Conservation (phyloP, 116 monocot genomes). For the Trichopus zeylanicus region DNA sequence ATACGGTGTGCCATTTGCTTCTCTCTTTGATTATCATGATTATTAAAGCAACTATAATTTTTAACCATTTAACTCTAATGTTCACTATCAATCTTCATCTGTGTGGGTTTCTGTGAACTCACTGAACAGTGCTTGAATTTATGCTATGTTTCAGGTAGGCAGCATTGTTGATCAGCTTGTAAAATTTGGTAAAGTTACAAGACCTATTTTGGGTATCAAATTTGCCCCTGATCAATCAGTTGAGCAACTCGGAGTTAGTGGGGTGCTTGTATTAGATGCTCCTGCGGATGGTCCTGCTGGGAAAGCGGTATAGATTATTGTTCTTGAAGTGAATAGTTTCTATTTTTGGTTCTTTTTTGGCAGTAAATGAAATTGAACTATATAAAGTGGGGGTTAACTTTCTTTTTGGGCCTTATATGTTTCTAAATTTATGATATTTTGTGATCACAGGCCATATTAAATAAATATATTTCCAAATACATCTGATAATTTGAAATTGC, state of each 20-base stretch:
- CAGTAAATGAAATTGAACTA: too few species aligned
- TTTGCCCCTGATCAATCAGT: constrained; percentile 99
- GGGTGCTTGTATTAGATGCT: constrained; percentile 96
- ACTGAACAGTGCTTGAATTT: too few species aligned
- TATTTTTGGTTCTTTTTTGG: background rate
- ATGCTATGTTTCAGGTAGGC: constrained; percentile 40
- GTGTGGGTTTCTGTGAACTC: background rate
- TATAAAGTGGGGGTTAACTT: too few species aligned
- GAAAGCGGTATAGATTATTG: constrained; percentile 63
- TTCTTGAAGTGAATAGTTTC: background rate
- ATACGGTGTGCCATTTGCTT: constrained; percentile 50
- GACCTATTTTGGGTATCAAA: constrained; percentile 95
- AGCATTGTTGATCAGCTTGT: constrained; percentile 97
- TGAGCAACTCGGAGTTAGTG: constrained; percentile 95
- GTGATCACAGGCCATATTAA: too few species aligned
- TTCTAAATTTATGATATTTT: too few species aligned
- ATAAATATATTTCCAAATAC: too few species aligned
- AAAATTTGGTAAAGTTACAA: constrained; percentile 92
- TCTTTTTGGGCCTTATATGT: too few species aligned
- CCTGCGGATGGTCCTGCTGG: constrained; percentile 93
- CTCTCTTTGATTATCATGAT: background rate
- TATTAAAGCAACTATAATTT: background rate
- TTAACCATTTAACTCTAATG: background rate
- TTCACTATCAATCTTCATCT: background rate
- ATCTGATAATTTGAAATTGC: too few species aligned